Evolutionary conservation across 495 filamentous ascomycete genomes (phyloP), one percentile per base, ranked within the genome.

Genomic region (Penicillium psychrofluorescens): DNA sequence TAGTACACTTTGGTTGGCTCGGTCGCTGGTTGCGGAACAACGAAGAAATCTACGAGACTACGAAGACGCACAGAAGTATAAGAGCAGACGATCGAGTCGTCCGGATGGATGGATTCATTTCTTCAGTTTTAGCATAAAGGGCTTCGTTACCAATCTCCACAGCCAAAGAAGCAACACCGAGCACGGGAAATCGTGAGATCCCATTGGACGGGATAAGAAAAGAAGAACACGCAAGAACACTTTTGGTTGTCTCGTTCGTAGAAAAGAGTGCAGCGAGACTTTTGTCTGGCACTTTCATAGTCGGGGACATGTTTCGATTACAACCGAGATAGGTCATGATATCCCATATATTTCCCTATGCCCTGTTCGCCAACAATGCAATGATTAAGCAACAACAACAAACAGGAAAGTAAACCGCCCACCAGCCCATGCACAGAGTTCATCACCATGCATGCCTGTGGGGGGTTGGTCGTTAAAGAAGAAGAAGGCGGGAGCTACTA

Each of bases 341-440:
- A 33, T 44, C 52, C 53, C 51, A 58, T 60, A 63, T 61, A 53
- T 54, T 22, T 22, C 22, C 56, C 64, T 55, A 58, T 63, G 60
- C 61, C 63, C 22, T 46, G 49, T 68, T 66, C 65, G 61, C 63
- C 63, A 53, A 44, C 32, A 58, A 58, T 55, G 52, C 51, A 58
- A 55, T 44, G 40, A 55, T 49, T 52, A 52, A 35, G 22, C 12
- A 50, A 29, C 41, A 41, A 50, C 36, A 47, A 15, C 10, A 43
- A 36, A 46, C 34, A 40, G 29, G 29, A 32, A 38, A 43, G 43
- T 41, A 50, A 53, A 48, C 41, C 52, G 40, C 48, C 47, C 46
- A 44, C 50, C 29, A 38, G 45, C 42, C 35, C 54, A 60, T 60
- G 57, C 57, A 60, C 48, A 53, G 57, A 46, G 42, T 55, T 50